Evolutionary conservation across 371 early-diverging fungal species (phyloP).

Genomic region (Actinomortierella wolfii): DNA sequence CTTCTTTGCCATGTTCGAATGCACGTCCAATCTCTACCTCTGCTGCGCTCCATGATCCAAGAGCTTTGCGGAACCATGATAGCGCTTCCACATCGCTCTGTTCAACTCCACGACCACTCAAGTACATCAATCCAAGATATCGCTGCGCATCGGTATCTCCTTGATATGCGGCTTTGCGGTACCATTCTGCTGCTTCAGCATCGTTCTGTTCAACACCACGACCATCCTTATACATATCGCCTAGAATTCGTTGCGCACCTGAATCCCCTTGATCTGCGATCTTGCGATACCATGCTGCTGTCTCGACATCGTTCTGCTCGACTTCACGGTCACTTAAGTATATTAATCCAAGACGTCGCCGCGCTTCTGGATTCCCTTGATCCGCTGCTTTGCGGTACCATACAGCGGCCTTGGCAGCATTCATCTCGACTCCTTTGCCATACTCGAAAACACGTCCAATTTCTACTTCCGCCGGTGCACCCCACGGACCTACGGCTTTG

Average conservation of each 20-base stretch:
- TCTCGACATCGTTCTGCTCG: conserved; percentile 59
- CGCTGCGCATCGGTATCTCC: conserved; percentile 83
- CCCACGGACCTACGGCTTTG: conserved; percentile 72
- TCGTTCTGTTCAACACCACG: conserved; percentile 66
- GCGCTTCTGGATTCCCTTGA: conserved; percentile 65
- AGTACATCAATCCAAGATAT: conserved; percentile 76
- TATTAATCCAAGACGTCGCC: conserved; percentile 77
- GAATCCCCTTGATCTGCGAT: conserved; percentile 64
- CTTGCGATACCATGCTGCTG: conserved; percentile 68
- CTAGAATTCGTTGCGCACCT: conserved; percentile 80
- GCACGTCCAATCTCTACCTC: too few species aligned
- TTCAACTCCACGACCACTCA: conserved; percentile 75
- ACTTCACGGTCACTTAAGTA: conserved; percentile 82
- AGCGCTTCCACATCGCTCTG: conserved; percentile 64
- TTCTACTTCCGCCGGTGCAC: conserved; percentile 61
- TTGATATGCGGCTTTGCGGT: conserved; percentile 63
- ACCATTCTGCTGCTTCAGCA: conserved; percentile 69
- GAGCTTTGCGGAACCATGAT: conserved; percentile 69
- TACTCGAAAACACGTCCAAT: conserved; percentile 74
- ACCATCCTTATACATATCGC: conserved; percentile 83
- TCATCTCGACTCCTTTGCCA: conserved; percentile 61
- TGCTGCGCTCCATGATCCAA: too few species aligned
- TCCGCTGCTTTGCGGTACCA: conserved; percentile 56
- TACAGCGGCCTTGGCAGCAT: conserved; percentile 56
- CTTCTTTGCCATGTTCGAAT: too few species aligned